These are phyloP conservation scores for Xylariaceae sp. DNA, from an alignment of 2,329 filamentous ascomycete genomes.

Conservation along the genomic window DNA sequence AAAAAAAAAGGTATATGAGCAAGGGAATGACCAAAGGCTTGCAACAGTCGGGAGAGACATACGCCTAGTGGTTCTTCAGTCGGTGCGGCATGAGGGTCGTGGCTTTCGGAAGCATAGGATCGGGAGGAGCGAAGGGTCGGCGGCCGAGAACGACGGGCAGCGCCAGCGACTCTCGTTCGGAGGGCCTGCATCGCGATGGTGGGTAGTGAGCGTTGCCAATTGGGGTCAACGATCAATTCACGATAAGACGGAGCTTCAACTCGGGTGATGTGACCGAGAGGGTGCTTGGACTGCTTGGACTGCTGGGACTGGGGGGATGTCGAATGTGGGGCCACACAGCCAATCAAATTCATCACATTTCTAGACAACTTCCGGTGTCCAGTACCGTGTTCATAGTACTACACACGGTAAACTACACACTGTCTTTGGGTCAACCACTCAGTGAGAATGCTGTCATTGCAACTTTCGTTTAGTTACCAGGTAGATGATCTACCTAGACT, in stretches of 20 bases:
- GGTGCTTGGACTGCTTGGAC: background rate
- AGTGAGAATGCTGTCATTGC: background rate
- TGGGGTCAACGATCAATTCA: constrained; percentile 18
- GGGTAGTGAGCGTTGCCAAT: constrained; percentile 24
- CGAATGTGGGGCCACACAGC: constrained; percentile 17
- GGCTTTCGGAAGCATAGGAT: constrained; percentile 50
- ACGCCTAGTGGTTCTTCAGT: constrained; percentile 52
- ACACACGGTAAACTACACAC: background rate
- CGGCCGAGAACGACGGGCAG: constrained; percentile 35
- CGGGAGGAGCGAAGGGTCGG: constrained; percentile 35
- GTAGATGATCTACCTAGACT: background rate
- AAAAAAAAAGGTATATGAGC: background rate
- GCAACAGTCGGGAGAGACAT: constrained; percentile 33
- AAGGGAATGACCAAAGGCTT: background rate
- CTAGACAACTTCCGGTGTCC: constrained; percentile 1
- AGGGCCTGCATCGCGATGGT: constrained; percentile 31
- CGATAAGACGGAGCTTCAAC: constrained; percentile 12
- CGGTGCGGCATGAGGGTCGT: constrained; percentile 35
- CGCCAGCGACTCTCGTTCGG: constrained; percentile 41
- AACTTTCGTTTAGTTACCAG: background rate
- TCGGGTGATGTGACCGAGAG: constrained; percentile 23
- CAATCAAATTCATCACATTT: constrained; percentile 23
- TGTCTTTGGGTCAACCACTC: background rate
- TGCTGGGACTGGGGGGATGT: constrained; percentile 2
- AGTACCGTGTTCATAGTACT: constrained; percentile 8